Conservation (phyloP, 2,329 filamentous ascomycete species). For the Colletotrichum lindemuthianum region DNA sequence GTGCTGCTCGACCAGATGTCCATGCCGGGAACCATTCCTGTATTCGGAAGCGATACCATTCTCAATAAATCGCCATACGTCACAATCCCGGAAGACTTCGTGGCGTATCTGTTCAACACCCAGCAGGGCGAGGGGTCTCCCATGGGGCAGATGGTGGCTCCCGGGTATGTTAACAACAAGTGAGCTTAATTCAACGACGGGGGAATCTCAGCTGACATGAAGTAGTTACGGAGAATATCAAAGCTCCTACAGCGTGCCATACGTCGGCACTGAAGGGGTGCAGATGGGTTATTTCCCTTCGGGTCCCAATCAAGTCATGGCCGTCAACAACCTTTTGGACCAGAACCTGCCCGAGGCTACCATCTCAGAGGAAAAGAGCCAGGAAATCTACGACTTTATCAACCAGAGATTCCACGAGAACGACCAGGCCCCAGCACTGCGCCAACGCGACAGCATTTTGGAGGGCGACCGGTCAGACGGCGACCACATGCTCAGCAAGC, state of each 20-base stretch:
- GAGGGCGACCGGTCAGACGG: slow-evolving; percentile 78
- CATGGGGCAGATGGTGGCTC: slow-evolving; percentile 61
- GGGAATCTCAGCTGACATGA: slow-evolving; percentile 39
- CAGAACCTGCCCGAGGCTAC: slow-evolving; percentile 81
- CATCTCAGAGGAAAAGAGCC: slow-evolving; percentile 87
- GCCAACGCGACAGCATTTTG: slow-evolving; percentile 79
- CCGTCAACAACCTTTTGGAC: slow-evolving; percentile 85
- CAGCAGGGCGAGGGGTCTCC: slow-evolving; percentile 64
- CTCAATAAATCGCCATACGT: slow-evolving; percentile 84
- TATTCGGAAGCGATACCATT: slow-evolving; percentile 86
- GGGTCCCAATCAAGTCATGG: slow-evolving; percentile 84
- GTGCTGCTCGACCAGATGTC: slow-evolving; percentile 71
- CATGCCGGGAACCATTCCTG: slow-evolving; percentile 77
- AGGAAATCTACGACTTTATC: slow-evolving; percentile 85
- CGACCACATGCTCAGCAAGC: slow-evolving; percentile 77
- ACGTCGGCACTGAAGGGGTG: slow-evolving; percentile 58
- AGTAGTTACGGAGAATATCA: slow-evolving; percentile 63
- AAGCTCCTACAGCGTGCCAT: slow-evolving; percentile 60
- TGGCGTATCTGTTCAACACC: slow-evolving; percentile 84
- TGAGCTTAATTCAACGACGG: slow-evolving; percentile 12
- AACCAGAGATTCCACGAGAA: slow-evolving; percentile 83
- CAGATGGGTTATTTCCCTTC: slow-evolving; percentile 67
- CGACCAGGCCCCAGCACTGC: slow-evolving; percentile 76
- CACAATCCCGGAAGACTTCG: slow-evolving; percentile 87
- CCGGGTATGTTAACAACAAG: slow-evolving; percentile 47